Percentiles rank a stretch among this genome's conserved stretches.
Evolutionary conservation across 164 flowering plant species (phyloP).

Genomic region (Liquidambar formosana): DNA sequence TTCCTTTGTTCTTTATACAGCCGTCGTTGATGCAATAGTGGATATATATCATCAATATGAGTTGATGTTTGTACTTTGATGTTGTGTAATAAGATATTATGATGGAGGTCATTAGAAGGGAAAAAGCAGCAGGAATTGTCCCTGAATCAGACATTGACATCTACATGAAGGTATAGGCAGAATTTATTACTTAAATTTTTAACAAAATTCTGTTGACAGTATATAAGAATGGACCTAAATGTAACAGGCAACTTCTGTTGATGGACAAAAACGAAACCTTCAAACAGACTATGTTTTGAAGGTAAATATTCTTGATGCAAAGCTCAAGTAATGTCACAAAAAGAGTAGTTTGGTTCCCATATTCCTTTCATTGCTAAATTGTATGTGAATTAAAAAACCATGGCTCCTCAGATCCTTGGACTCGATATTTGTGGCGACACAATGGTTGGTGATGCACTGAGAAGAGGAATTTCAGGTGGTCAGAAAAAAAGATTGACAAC

Average conservation of each 20-base stretch:
- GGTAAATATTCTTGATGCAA: conserved; percentile 24
- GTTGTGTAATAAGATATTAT: conserved; percentile 33
- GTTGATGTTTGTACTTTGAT: conserved; percentile 6
- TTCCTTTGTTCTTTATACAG: background rate
- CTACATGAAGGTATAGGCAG: conserved; percentile 54
- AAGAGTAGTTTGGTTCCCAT: background rate
- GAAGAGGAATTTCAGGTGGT: conserved; percentile 73
- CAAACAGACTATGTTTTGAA: conserved; percentile 63
- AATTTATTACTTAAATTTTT: background rate
- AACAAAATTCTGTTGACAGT: no score
- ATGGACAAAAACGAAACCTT: conserved; percentile 42
- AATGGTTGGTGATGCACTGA: conserved; percentile 60
- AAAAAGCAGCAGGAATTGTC: conserved; percentile 52
- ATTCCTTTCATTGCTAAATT: background rate
- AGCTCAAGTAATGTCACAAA: background rate
- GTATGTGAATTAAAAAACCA: background rate
- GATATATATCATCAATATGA: background rate
- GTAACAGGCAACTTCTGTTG: conserved; percentile 53
- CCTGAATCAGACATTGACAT: conserved; percentile 52
- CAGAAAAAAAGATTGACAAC: conserved; percentile 70
- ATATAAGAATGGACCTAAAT: background rate
- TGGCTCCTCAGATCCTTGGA: conserved; percentile 50
- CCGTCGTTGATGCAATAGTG: background rate
- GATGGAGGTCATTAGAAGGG: conserved; percentile 47
- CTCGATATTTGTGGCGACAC: conserved; percentile 59